Base-by-base conservation (phyloP, 306 rosid genomes). In the Sicyos edulis region DNA sequence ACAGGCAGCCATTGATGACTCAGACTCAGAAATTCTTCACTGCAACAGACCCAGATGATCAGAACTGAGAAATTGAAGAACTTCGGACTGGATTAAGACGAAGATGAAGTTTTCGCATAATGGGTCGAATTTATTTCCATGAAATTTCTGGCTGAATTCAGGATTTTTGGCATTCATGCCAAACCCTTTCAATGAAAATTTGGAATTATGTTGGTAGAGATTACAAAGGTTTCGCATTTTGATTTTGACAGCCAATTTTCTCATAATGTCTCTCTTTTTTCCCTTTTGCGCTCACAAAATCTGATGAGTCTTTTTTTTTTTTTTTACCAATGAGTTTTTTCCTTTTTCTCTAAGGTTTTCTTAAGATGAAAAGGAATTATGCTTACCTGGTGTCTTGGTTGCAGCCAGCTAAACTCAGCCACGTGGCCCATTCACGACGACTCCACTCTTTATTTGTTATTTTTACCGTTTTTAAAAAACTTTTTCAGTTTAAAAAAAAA, bases 1-100 rank as follows among this genome's bases (percentile, higher is more conserved):
- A 60, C 92, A 73, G 78, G 86, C 86, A 81, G 96, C 87, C 96
- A 93, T 92, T 71, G 79, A 74, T 40, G n/a, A n/a, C n/a, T n/a
- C n/a, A n/a, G 49, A 67, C 45, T 44, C 60, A 15, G 8, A 24
- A n/a, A 16, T 8, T 22, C 58, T 69, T 50, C 40, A 14, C 44
- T 15, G 24, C 9, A 22, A 49, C 14, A 7, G 14, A 3, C 58
- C 45, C 73, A 50, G 58, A 49, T 69, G 73, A 50, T 69, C 58
- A 49, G 24, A 69, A 15, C 0, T 14, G 15, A 69, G 15, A 69
- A 37, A 50, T 24, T 51, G 45, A 69, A 50, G 15, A 49, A 13
- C 50, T 24, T 49, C 58, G 9, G 15, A 9, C 24, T 1, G n/a
- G 26, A 65, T 40, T 44, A 65, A 10, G 71, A 65, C 4, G n/a